Evolutionary conservation across 83 land plant species (phyloP), one percentile per base, ranked within the genome.

Genomic region (Diphasiastrum complanatum): DNA sequence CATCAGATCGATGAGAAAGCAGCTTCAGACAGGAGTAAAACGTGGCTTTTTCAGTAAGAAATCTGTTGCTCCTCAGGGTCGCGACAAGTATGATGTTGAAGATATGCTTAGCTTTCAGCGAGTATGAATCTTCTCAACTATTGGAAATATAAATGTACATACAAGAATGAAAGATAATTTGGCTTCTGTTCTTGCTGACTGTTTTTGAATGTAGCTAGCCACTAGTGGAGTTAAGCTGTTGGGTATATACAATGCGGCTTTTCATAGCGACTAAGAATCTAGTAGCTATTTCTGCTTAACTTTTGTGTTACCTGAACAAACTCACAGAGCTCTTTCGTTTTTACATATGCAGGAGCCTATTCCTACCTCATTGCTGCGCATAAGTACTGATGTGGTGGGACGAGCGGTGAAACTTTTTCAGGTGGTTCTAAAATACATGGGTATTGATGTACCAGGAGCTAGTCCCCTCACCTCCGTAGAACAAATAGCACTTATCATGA

Each of bases 21-120:
- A 89, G 69, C 79, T 93, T 34, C 82, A 81, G 8, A 76, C 91
- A 31, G 75, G 84, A 51, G 96, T 91, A 43, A 93, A 78, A 56
- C 83, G 99, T 70, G 82, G 96, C 0, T 89, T 93, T 54, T 89
- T 88, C 54, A 81, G 84, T 26, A 93, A 89, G 75, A 85, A 56
- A 67, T 70, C 92, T 47, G 80, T 72, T 3, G 86, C 88, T 11
- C 74, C 83, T 38, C 88, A 81, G 64, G 82, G 80, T 56, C 81
- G n/a, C n/a, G n/a, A n/a, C n/a, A n/a, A 85, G 32, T 93, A 83
- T 64, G 82, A 91, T 0, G 70, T 93, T 45, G 91, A 85, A 53
- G 96, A 93, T 57, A 93, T 93, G 99, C 77, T 93, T 2, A 85
- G 89, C 59, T 93, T 88, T 67, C 99, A 93, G 69, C 83, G 79